Conservation (phyloP, 2,329 filamentous ascomycete species). For the Ophiostoma ulmi region DNA sequence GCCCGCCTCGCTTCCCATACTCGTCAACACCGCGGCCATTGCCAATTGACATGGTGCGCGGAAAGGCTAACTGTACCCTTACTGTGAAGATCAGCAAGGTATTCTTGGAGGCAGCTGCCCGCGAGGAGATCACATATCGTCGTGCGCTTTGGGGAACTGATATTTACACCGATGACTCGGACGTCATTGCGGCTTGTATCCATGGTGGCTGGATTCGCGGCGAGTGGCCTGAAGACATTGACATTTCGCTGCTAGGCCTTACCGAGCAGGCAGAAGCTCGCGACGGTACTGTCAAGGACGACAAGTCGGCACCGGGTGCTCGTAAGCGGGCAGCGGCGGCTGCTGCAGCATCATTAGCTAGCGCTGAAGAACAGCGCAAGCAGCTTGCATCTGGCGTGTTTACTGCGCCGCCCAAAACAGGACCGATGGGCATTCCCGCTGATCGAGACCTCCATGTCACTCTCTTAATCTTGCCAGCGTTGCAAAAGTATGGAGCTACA, state of each 20-base stretch:
- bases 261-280: slow-evolving; percentile 37
- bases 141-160: slow-evolving; percentile 88
- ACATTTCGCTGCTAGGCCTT: slow-evolving; percentile 60
- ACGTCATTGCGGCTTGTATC: slow-evolving; percentile 86
- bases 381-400: slow-evolving; percentile 41
- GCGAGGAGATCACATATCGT: slow-evolving; percentile 78
- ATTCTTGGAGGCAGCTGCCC: slow-evolving; percentile 62
- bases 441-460: slow-evolving; percentile 83
- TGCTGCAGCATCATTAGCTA: slow-evolving; percentile 8
- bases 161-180: slow-evolving; percentile 92
- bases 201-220: slow-evolving; percentile 90
- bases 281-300: slow-evolving; percentile 15
- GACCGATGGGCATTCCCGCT: slow-evolving; percentile 58
- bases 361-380: slow-evolving; percentile 10
- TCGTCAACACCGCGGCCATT: slow-evolving; percentile 62
- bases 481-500: slow-evolving; percentile 70
- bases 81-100: slow-evolving; percentile 81
- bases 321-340: slow-evolving; percentile 8
- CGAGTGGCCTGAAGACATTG: slow-evolving; percentile 76
- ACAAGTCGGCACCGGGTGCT: background rate
- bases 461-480: slow-evolving; percentile 70
- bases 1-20: slow-evolving; percentile 35
- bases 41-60: slow-evolving; percentile 65
- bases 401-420: slow-evolving; percentile 50
- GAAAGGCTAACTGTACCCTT: slow-evolving; percentile 81